These are phyloP conservation scores for Mycena galopus DNA, from an alignment of 768 basidiomycete genomes.

Conservation along the genomic window DNA sequence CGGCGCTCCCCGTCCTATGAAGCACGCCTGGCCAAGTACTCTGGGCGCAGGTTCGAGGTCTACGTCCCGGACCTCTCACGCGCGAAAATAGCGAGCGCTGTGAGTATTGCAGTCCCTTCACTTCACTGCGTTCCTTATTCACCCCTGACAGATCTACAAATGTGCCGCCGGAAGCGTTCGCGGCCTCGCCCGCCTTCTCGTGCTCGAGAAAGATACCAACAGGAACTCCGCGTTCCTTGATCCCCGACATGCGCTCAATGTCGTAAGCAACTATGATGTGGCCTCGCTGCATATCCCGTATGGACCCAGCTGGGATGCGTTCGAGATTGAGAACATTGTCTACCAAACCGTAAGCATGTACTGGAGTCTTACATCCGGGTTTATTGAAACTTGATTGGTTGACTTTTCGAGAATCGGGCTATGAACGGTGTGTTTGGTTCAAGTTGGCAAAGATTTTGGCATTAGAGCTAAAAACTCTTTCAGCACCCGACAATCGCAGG, in stretches of 20 bases:
- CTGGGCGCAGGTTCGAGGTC: constrained; percentile 66
- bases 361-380: neutral
- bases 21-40: constrained; percentile 71
- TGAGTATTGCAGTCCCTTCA: constrained; percentile 49
- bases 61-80: constrained; percentile 68
- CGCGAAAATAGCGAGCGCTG: constrained; percentile 68
- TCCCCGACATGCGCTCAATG: constrained; percentile 62
- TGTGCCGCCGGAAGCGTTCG: constrained; percentile 67
- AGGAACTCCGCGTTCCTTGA: constrained; percentile 61
- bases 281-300: constrained; percentile 70
- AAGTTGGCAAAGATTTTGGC: too few relatives aligned
- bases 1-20: constrained; percentile 75
- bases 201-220: constrained; percentile 65
- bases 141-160: constrained; percentile 63
- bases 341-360: constrained; percentile 70
- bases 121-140: neutral
- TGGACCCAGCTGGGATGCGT: constrained; percentile 70
- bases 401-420: too few relatives aligned
- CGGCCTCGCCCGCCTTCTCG: constrained; percentile 72
- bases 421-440: too few relatives aligned
- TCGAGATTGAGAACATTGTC: constrained; percentile 66
- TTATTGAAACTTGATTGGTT: too few relatives aligned
- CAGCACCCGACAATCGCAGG: too few relatives aligned
- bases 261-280: constrained; percentile 72
- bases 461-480: too few relatives aligned